Base-by-base conservation (phyloP, 2,329 filamentous ascomycete species). In the Coniochaeta prunicola region DNA sequence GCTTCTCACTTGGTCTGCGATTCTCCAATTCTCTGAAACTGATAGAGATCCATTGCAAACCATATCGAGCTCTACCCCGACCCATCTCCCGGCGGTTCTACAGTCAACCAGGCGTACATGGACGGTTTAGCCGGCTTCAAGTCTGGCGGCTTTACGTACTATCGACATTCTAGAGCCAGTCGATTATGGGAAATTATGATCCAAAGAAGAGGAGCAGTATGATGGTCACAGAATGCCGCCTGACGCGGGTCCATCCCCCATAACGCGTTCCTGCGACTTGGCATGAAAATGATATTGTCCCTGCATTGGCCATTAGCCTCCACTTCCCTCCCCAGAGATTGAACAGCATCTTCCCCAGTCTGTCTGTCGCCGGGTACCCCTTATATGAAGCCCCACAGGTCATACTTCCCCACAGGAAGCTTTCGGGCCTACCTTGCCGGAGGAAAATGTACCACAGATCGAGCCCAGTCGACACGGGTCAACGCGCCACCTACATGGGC, bases 371-470 rank as follows among this genome's bases (percentile, higher is more conserved):
- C 31, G 17, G 56, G 26, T 31, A 57, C 34, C 17, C 42, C 58
- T 60, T 54, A 57, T 54, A 57, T 60, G 59, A 58, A 45, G 15
- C 59, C 31, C 58, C 53, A 42, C 57, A 30, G 28, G 24, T 33
- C 4, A 10, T 21, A 24, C 38, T 56, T 62, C 57, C 58, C 55
- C 60, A 58, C 59, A 56, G 57, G 36, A 58, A 40, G 28, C 54
- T 3, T 58, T 62, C 63, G 63, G 61, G 57, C 58, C 60, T 63
- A 61, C 57, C 57, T 53, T 58, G 57, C 63, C 59, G 60, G 57
- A 50, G 31, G 21, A 53, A 38, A 30, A 55, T 54, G 48, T 30
- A 12, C 15, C 12, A 38, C 57, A 21, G n/a, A 36, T 26, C 40
- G 4, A 17, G 24, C 45, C 45, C n/a, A 30, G 12, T 12, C 45